Percentiles rank a stretch among this genome's conserved stretches.
Evolutionary conservation across 2,329 filamentous ascomycete species (phyloP).

Genomic region (Ascomycota sp.): DNA sequence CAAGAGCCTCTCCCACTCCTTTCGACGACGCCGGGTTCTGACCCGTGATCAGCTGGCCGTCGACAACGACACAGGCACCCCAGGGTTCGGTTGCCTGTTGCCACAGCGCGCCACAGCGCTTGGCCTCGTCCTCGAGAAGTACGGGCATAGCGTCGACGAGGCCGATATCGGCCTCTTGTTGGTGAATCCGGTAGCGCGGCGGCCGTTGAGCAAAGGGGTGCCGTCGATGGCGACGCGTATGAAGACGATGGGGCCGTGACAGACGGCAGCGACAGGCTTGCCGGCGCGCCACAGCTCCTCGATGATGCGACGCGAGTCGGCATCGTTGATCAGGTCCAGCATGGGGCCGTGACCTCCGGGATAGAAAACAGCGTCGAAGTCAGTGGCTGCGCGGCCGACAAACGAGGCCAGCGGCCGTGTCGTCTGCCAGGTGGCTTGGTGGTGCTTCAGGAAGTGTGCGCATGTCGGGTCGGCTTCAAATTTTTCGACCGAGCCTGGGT

Average conservation of each 20-base stretch:
- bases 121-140: constrained; percentile 31
- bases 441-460: constrained; percentile 29
- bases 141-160: constrained; percentile 33
- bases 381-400: constrained; percentile 24
- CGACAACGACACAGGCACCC: constrained; percentile 25
- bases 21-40: constrained; percentile 33
- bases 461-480: constrained; percentile 31
- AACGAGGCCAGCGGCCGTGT: constrained; percentile 35
- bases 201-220: constrained; percentile 29
- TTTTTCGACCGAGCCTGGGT: constrained; percentile 31
- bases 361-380: constrained; percentile 40
- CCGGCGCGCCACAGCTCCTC: constrained; percentile 36
- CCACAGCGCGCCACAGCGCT: constrained; percentile 29
- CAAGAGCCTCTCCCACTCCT: constrained; percentile 27
- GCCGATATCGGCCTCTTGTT: constrained; percentile 29
- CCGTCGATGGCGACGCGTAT: constrained; percentile 33
- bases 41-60: constrained; percentile 30
- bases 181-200: constrained; percentile 37
- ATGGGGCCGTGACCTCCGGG: constrained; percentile 40
- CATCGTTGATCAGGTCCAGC: constrained; percentile 39
- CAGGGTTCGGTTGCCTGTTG: constrained; percentile 29
- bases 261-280: constrained; percentile 44
- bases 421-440: constrained; percentile 38
- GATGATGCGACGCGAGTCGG: constrained; percentile 34
- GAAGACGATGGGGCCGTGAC: constrained; percentile 44